Evolutionary conservation across 1,139 yeast genomes (phyloP).

Genomic region (Debaryomyces sp.): DNA sequence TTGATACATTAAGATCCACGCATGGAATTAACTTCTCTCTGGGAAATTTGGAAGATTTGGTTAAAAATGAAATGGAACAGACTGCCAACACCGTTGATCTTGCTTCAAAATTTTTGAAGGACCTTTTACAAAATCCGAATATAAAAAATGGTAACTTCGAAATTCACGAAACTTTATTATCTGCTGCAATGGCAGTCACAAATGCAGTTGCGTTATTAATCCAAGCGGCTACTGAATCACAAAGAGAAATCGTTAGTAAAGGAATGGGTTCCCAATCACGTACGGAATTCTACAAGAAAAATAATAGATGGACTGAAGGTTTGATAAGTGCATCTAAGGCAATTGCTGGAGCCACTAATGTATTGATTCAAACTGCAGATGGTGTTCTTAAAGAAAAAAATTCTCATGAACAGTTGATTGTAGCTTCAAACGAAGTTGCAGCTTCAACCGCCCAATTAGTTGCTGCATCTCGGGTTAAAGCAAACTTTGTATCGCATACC

Average conservation of each 20-base stretch:
- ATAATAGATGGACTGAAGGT: conserved; percentile 95
- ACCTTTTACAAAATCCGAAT: conserved; percentile 57
- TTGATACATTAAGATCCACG: conserved; percentile 56
- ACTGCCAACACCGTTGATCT: conserved; percentile 71
- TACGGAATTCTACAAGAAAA: conserved; percentile 82
- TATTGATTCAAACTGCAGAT: conserved; percentile 82
- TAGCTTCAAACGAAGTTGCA: conserved; percentile 90
- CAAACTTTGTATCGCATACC: conserved; percentile 73
- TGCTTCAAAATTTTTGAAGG: conserved; percentile 64
- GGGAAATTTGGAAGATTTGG: conserved; percentile 69
- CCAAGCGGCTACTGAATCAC: conserved; percentile 78
- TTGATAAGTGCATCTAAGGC: conserved; percentile 88
- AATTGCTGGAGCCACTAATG: conserved; percentile 82
- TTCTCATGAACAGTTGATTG: conserved; percentile 82
- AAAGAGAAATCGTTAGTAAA: conserved; percentile 75
- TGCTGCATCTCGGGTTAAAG: conserved; percentile 89
- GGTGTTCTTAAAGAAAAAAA: conserved; percentile 69
- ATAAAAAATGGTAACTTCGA: conserved; percentile 64
- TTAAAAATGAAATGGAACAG: conserved; percentile 69
- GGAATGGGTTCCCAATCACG: conserved; percentile 69
- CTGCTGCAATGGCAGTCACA: conserved; percentile 82
- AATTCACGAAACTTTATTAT: conserved; percentile 74
- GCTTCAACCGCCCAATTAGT: conserved; percentile 93
- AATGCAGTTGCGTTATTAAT: conserved; percentile 76
- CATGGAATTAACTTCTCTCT: conserved; percentile 42